Evolutionary conservation across 1,284 basidiomycete genomes (phyloP), one percentile per base, ranked within the genome.

Genomic region (Tremellales sp.): DNA sequence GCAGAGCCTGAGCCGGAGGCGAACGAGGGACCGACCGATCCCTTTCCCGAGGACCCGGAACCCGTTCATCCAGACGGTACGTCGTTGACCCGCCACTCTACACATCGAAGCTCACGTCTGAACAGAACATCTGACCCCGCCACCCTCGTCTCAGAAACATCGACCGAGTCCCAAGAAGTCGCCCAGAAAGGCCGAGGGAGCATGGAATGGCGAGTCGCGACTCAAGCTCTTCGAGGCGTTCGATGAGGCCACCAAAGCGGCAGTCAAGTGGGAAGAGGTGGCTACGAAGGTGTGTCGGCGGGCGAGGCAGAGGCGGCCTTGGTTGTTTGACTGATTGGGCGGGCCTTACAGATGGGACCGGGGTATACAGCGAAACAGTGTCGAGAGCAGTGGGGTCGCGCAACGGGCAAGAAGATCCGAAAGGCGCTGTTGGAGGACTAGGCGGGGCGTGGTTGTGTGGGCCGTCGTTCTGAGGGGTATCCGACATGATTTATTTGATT

Each of bases 351-450:
- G 53, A 48, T 57, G 48, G 53, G 50, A 10, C 32, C 32, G 4
- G 48, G 50, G 21, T 19, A 27, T 13, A 50, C 50, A 4, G 50
- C 24, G 8, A 54, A 52, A 36, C 31, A 42, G 28, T 57, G 56
- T 40, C 43, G 53, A 39, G 53, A 57, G 18, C 56, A 54, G 22
- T 57, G 53, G 53, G 53, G 53, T 28, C 36, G 56, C 5, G 47
- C 41, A 19, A 54, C 45, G n/a, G 50, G 43, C 12, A 52, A 50
- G 33, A 57, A 43, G 38, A 54, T 57, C 42, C 37, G 41, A 22
- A 48, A 51, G 29, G 55, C 55, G 7, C 29, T 56, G 21, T 29
- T 10, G 14, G 47, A 51, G 34, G 35, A 50, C 18, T 48, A 31
- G 26, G 32, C 16, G 18, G 31, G 13, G 12, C n/a, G n/a, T n/a